Evolutionary conservation across 257 asterid species (phyloP), one percentile per base, ranked within the genome.

Genomic region (Rubia yunnanensis): DNA sequence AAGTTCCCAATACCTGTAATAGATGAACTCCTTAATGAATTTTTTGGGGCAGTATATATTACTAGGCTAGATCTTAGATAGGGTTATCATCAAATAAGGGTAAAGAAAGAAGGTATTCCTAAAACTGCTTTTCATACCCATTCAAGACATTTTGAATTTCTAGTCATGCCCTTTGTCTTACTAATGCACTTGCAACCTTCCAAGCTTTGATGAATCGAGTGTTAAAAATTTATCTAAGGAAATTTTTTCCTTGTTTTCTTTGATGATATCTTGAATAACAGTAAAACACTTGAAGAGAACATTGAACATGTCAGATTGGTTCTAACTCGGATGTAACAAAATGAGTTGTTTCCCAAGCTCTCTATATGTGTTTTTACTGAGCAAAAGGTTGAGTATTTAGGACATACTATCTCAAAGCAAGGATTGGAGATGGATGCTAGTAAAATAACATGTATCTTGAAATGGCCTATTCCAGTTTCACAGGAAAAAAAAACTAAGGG

Each of bases 171-270:
- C 1, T 41, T 41, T 10, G 49, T 8, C 31, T 58, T 1, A 68
- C 58, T 10, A 73, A 67, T 49, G 70, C 78, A 5, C 70, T 50
- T 6, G 24, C 2, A 67, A 65, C 34, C 1, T 73, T 73, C 3
- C 73, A 67, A 18, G 5, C 49, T 0, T 60, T 73, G 0, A 68
- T 67, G 73, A 67, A 68, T 20, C 2, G 38, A 2, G 49, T 73
- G 0, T 68, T 61, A 13, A 2, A 30, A 9, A 27, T 1, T 1
- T 34, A 6, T 7, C 1, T 62, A 0, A 48, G 68, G 18, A 53
- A n/a, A n/a, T n/a, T n/a, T n/a, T n/a, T n/a, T 48, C 18, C 18
- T 48, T 3, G 54, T 48, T 14, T 48, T 18, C 54, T 48, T 48
- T 48, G 54, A 48, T 15, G 54, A 48, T 15, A 48, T 48, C 3